These are phyloP conservation scores for Hypoxylon crocopeplum DNA, from an alignment of 495 filamentous ascomycete species.

Conservation along the genomic window DNA sequence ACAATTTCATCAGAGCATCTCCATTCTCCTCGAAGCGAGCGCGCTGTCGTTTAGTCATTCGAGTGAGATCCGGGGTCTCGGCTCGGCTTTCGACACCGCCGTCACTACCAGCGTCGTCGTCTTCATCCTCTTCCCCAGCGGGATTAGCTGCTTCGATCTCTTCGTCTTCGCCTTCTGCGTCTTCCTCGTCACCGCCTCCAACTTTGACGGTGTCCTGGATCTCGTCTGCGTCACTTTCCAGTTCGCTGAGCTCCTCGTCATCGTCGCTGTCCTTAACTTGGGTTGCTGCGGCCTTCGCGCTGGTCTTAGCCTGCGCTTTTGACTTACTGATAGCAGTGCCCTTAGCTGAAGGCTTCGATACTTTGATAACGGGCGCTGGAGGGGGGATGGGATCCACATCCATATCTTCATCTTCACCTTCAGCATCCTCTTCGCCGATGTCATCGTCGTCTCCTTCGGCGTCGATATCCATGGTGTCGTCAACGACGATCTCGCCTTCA, in stretches of 20 bases:
- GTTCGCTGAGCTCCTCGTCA: constrained; percentile 55
- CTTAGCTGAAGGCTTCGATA: constrained; percentile 47
- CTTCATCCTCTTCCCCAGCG: constrained; percentile 66
- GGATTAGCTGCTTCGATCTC: constrained; percentile 62
- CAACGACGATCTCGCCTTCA: constrained; percentile 53
- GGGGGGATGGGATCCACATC: constrained; percentile 46
- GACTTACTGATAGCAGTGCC: constrained; percentile 35
- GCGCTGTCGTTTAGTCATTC: constrained; percentile 87
- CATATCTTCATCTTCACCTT: constrained; percentile 58
- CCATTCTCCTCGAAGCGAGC: constrained; percentile 71
- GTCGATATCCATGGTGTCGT: constrained; percentile 55
- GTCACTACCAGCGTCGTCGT: constrained; percentile 72
- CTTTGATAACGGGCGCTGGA: constrained; percentile 51
- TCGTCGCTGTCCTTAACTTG: constrained; percentile 49
- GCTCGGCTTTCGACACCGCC: constrained; percentile 64
- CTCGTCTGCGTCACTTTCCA: constrained; percentile 57
- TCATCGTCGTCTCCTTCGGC: constrained; percentile 57
- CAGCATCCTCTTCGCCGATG: constrained; percentile 56
- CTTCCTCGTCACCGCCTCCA: constrained; percentile 53
- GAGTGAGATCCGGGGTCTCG: constrained; percentile 79
- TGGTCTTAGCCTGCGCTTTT: constrained; percentile 26
- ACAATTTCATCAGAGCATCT: constrained; percentile 72
- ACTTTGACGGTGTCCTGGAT: constrained; percentile 55
- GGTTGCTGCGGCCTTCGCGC: constrained; percentile 35
- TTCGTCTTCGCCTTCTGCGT: constrained; percentile 67